phyloP scores from a whole-genome alignment of 768 basidiomycete species.

The Rhodosporidiobolus odoratus region DNA sequence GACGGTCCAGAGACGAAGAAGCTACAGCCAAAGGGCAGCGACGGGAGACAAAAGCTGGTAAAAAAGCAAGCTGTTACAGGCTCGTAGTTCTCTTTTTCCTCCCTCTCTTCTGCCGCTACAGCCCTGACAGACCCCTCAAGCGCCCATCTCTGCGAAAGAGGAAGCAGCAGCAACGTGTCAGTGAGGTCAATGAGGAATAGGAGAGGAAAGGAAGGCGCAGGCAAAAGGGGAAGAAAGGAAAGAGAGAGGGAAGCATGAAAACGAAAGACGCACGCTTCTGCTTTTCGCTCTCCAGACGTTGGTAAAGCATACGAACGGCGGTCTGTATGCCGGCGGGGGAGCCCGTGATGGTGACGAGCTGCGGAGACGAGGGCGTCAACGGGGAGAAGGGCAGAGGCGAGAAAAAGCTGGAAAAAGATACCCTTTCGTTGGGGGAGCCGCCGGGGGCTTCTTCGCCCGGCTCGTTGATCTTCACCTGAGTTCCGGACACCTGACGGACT shows the following conservation, averaged over 20 bases:
- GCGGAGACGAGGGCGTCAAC: not conserved
- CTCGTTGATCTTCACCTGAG: constrained; percentile 98
- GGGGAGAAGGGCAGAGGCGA: not conserved
- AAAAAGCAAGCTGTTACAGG: too few species aligned
- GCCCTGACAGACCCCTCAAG: not conserved
- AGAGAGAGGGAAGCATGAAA: not conserved
- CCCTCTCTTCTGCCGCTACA: not conserved
- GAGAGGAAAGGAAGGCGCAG: not conserved
- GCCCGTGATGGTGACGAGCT: constrained; percentile 95
- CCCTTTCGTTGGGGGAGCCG: constrained; percentile 43
- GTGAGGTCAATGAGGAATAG: too few species aligned
- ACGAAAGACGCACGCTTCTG: constrained; percentile 29
- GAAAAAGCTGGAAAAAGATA: not conserved
- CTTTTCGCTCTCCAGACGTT: constrained; percentile 39
- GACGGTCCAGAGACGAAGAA: too few species aligned
- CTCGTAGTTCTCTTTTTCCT: not conserved
- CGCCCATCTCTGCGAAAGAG: not conserved
- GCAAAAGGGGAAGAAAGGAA: not conserved
- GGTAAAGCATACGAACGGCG: constrained; percentile 74
- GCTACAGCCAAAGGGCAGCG: not conserved
- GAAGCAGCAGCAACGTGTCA: not conserved
- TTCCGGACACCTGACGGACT: constrained; percentile 88
- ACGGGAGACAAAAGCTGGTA: too few species aligned
- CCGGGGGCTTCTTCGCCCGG: constrained; percentile 60
- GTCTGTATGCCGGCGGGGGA: constrained; percentile 89